Base-by-base conservation (phyloP, 371 early-diverging fungal genomes). In the Massospora cicadina region DNA sequence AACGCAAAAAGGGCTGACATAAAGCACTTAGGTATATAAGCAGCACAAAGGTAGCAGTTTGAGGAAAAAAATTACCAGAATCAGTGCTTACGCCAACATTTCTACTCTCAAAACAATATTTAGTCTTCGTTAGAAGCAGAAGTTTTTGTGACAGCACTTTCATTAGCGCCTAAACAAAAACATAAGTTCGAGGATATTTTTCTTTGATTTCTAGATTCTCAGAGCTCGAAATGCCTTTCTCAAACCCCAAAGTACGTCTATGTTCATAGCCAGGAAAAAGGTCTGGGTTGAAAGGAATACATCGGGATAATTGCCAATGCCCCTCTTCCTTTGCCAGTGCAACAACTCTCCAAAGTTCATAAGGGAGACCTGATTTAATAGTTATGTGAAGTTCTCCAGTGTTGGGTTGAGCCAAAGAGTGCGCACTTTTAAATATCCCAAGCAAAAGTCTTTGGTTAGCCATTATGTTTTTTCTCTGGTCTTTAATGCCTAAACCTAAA, bases 211-310 rank as follows among this genome's bases (percentile, higher is more conserved):
- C 96, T 32, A 75, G 82, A 71, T 97, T 97, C 12, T 71, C 83
- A 2, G 71, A 79, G 54, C 77, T 80, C 53, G 87, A 87, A 13
- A 90, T 56, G 0, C 90, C 90, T 30, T 88, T 82, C 68, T 87
- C 81, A 72, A 84, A 93, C 0, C 97, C 97, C 10, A 97, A 77
- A 1, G 96, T 95, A 43, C 98, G 82, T 5, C 95, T 82, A 76
- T 97, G 98, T 66, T 85, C 79, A 66, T 97, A 97, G 3, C 90
- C 90, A 1, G 91, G 91, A 69, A 80, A 95, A 62, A 77, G 74
- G 1, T 74, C 75, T 0, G 87, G 75, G 58, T 74, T 69, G 71
- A 95, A 95, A 0, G 81, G 78, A 33, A 77, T 68, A 0, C 83
- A 80, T 0, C 76, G 74, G 60, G 79, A 77, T 33, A 74, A 68